These are phyloP conservation scores for Gypsophila paniculata DNA, from an alignment of 179 eudicot species.

Conservation along the genomic window DNA sequence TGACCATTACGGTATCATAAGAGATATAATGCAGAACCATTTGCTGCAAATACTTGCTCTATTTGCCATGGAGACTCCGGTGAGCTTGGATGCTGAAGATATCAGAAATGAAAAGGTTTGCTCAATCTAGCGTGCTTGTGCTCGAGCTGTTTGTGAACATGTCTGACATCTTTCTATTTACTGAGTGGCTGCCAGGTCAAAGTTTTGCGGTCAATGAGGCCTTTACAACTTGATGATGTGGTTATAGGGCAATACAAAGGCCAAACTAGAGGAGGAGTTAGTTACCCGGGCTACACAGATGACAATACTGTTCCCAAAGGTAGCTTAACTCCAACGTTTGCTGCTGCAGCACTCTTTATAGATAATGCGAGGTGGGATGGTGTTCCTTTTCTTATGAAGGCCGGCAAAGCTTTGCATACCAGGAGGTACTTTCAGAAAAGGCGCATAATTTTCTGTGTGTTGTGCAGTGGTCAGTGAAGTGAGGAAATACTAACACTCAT, in stretches of 20 bases:
- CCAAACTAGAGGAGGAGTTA: conserved; percentile 72
- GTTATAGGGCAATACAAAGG: conserved; percentile 83
- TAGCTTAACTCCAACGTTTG: conserved; percentile 93
- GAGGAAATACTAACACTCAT: neutral
- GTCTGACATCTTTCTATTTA: conserved; percentile 15
- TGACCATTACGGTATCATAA: conserved; percentile 83
- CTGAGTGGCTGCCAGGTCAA: conserved; percentile 56
- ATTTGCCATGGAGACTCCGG: conserved; percentile 99
- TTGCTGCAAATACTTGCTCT: conserved; percentile 91
- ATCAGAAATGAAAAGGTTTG: conserved; percentile 94
- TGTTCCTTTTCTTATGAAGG: conserved; percentile 96
- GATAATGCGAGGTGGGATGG: conserved; percentile 99
- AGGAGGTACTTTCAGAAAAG: conserved; percentile 49
- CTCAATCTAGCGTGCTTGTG: neutral
- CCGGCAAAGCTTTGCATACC: conserved; percentile 87
- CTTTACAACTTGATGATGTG: conserved; percentile 66
- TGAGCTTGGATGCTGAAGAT: conserved; percentile 96
- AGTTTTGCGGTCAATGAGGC: conserved; percentile 93
- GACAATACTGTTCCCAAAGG: conserved; percentile 83
- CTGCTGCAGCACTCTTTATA: conserved; percentile 92
- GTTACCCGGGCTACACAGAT: conserved; percentile 74
- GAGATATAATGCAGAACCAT: conserved; percentile 99
- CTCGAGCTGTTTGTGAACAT: neutral
- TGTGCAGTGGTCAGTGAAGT: neutral
- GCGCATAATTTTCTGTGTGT: neutral